phyloP scores from a whole-genome alignment of 257 asterid species.

The Solanum sitiens region DNA sequence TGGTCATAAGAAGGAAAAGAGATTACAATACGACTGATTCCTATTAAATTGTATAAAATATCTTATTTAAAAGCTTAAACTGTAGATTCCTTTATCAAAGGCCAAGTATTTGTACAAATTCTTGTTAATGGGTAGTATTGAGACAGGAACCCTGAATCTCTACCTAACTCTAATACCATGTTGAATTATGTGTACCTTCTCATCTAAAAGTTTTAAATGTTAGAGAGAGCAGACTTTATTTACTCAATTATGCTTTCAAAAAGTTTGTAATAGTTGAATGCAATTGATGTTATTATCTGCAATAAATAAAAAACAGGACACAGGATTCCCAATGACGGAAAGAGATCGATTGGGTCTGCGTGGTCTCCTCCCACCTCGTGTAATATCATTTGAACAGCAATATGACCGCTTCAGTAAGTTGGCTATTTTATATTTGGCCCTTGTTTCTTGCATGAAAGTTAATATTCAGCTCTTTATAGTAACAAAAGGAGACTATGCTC shows the following conservation, averaged over 20 bases:
- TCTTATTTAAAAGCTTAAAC: background rate
- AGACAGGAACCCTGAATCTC: background rate
- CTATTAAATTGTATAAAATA: background rate
- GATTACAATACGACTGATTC: background rate
- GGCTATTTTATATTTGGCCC: background rate
- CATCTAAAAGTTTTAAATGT: background rate
- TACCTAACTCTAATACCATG: background rate
- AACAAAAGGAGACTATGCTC: background rate
- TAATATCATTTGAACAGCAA: conserved; percentile 94
- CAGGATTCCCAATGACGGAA: conserved; percentile 90
- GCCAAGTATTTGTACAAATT: background rate
- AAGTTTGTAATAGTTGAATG: background rate
- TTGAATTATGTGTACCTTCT: background rate
- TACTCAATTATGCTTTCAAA: background rate
- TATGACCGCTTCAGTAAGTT: conserved; percentile 94
- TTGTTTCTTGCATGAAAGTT: background rate
- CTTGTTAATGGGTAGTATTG: background rate
- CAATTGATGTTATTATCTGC: background rate
- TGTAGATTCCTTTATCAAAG: background rate
- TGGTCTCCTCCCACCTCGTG: conserved; percentile 98
- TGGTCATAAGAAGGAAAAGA: background rate
- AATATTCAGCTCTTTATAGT: background rate
- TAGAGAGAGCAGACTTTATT: background rate
- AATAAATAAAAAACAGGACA: conserved; percentile 51
- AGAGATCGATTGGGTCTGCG: conserved; percentile 96